phyloP scores from a whole-genome alignment of 495 filamentous ascomycete species.

The Tuber calosporum region DNA sequence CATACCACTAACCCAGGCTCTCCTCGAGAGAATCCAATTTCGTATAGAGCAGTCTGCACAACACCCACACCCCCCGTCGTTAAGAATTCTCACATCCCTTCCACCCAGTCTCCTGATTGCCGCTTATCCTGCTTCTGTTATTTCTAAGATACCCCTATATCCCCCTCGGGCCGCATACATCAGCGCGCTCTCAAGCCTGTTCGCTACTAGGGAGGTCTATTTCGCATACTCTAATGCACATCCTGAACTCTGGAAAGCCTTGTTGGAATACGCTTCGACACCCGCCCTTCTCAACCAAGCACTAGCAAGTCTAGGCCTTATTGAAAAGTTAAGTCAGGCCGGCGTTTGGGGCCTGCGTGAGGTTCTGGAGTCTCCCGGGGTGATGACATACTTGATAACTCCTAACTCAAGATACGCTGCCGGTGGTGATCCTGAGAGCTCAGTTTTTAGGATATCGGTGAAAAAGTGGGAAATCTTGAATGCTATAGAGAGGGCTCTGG shows the following conservation, averaged over 20 bases:
- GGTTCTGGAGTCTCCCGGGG: slow-evolving; percentile 24
- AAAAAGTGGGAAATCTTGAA: slow-evolving; percentile 31
- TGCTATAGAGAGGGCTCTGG: slow-evolving; percentile 15
- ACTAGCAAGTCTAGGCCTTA: slow-evolving; percentile 29
- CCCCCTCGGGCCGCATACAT: slow-evolving; percentile 32
- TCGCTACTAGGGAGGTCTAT: slow-evolving; percentile 25
- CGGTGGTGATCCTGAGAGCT: slow-evolving; percentile 33
- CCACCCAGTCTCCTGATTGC: slow-evolving; percentile 19
- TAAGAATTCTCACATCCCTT: slow-evolving; percentile 28
- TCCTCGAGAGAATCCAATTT: slow-evolving; percentile 22
- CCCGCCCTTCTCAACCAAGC: slow-evolving; percentile 30
- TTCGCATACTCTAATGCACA: slow-evolving; percentile 18
- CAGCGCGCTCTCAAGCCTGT: slow-evolving; percentile 18
- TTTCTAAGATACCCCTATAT: slow-evolving; percentile 25
- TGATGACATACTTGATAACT: slow-evolving; percentile 32
- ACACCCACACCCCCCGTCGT: slow-evolving; percentile 24
- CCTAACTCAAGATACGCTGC: slow-evolving; percentile 21
- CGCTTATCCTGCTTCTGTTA: slow-evolving; percentile 7
- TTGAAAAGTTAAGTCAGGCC: slow-evolving; percentile 22
- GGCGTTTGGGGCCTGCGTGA: slow-evolving; percentile 30
- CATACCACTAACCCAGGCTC: slow-evolving; percentile 10
- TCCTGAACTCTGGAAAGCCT: slow-evolving; percentile 22
- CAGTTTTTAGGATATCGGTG: slow-evolving; percentile 26
- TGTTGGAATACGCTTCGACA: slow-evolving; percentile 21
- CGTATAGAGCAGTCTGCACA: slow-evolving; percentile 15